Percentiles rank a stretch among this genome's conserved stretches.
Conservation (phyloP, 495 filamentous ascomycete genomes). For the Penicillium malachiteum region DNA sequence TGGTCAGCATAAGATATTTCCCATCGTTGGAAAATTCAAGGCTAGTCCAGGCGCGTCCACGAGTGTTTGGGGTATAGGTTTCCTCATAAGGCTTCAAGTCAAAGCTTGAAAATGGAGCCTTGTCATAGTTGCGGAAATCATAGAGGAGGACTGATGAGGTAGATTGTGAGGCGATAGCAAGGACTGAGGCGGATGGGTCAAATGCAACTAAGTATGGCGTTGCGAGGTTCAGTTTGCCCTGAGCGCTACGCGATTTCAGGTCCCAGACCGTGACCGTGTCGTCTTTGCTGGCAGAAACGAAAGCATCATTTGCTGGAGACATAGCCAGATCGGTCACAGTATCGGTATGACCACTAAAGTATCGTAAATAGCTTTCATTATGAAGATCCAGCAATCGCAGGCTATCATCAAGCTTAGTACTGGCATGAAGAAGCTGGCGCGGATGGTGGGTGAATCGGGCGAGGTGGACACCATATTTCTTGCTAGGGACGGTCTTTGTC, state of each 20-base stretch:
- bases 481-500: constrained; percentile 76
- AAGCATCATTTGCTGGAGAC: constrained; percentile 70
- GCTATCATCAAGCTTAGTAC: constrained; percentile 79
- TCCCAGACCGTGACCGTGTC: constrained; percentile 89
- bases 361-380: constrained; percentile 91
- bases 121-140: constrained; percentile 90
- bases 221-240: constrained; percentile 72
- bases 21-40: constrained; percentile 95
- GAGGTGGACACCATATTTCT: constrained; percentile 94
- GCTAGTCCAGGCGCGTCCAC: constrained; percentile 68
- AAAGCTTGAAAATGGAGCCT: constrained; percentile 82
- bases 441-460: constrained; percentile 91
- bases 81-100: constrained; percentile 65
- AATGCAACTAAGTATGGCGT: constrained; percentile 81
- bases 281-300: constrained; percentile 87
- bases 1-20: constrained; percentile 78
- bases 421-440: constrained; percentile 87
- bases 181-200: constrained; percentile 84
- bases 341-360: constrained; percentile 85
- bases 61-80: constrained; percentile 50
- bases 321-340: constrained; percentile 75
- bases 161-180: constrained; percentile 82
- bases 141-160: constrained; percentile 81
- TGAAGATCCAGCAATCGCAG: constrained; percentile 91
- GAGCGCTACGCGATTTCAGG: constrained; percentile 65